Conservation (phyloP, 345 rosid species). For the Brassica cretica region DNA sequence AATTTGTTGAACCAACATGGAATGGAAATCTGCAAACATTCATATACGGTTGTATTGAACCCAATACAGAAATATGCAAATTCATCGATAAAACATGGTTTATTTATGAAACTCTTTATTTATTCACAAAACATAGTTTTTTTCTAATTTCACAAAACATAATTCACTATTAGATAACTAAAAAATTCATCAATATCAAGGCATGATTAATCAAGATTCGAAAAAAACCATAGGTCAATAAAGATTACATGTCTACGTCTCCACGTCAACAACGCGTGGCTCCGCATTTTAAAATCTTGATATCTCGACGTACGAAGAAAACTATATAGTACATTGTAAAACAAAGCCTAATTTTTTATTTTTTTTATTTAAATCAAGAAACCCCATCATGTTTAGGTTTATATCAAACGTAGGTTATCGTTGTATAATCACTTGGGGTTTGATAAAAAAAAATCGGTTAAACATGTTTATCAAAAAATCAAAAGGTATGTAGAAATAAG, state of each 20-base stretch:
- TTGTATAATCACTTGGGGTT: not conserved
- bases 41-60: not conserved
- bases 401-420: not conserved
- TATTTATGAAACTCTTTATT: too few relatives aligned
- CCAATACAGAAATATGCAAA: not conserved
- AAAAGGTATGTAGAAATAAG: not conserved
- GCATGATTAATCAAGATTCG: conserved; percentile 4
- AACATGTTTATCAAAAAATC: not conserved
- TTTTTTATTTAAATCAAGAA: not conserved
- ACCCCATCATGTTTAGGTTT: not conserved
- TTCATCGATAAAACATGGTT: not conserved
- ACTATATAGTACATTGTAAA: not conserved
- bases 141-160: not conserved
- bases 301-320: not conserved
- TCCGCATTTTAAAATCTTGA: conserved; percentile 6
- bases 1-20: not conserved
- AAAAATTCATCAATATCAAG: not conserved
- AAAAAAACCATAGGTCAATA: not conserved
- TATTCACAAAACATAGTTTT: not conserved
- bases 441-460: not conserved
- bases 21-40: not conserved
- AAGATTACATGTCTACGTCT: conserved; percentile 15
- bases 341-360: not conserved
- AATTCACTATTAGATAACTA: not conserved
- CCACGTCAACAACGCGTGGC: conserved; percentile 31